Conservation (phyloP, 2,329 filamentous ascomycete genomes). For the Colletotrichum scovillei region DNA sequence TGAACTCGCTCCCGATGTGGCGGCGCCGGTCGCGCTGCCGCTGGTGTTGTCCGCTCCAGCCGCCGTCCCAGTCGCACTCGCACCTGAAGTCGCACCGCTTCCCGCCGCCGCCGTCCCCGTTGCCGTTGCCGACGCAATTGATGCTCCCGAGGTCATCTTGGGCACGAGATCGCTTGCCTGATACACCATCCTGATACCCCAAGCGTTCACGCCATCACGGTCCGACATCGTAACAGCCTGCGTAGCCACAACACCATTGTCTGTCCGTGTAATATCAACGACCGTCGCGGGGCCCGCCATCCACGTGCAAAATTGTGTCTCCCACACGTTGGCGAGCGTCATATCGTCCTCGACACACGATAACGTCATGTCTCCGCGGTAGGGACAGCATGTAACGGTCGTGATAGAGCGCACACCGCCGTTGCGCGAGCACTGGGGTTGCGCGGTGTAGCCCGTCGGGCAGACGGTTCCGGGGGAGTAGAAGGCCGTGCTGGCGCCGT, state of each 20-base stretch:
- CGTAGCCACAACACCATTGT: constrained; percentile 28
- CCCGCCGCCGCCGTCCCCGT: neutral
- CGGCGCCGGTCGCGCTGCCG: neutral
- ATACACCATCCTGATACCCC: constrained; percentile 42
- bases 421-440: constrained; percentile 42
- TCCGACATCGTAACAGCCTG: constrained; percentile 26
- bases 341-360: constrained; percentile 38
- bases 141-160: neutral
- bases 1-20: neutral
- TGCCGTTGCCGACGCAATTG: neutral
- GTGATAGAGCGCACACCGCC: constrained; percentile 39
- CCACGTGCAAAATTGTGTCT: constrained; percentile 41
- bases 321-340: constrained; percentile 34
- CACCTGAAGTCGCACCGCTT: neutral
- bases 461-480: constrained; percentile 33
- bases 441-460: constrained; percentile 37
- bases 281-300: constrained; percentile 33
- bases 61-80: neutral
- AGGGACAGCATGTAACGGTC: constrained; percentile 43
- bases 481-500: constrained; percentile 33
- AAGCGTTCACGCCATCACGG: constrained; percentile 39
- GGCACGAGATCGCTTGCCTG: constrained; percentile 37
- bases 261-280: constrained; percentile 35
- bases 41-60: neutral
- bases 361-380: constrained; percentile 36